A percentile compares a stretch with the other conserved stretches of the same genome.
These are phyloP conservation scores for Neobulgaria alba DNA, from an alignment of 2,329 filamentous ascomycete genomes.

Conservation along the genomic window DNA sequence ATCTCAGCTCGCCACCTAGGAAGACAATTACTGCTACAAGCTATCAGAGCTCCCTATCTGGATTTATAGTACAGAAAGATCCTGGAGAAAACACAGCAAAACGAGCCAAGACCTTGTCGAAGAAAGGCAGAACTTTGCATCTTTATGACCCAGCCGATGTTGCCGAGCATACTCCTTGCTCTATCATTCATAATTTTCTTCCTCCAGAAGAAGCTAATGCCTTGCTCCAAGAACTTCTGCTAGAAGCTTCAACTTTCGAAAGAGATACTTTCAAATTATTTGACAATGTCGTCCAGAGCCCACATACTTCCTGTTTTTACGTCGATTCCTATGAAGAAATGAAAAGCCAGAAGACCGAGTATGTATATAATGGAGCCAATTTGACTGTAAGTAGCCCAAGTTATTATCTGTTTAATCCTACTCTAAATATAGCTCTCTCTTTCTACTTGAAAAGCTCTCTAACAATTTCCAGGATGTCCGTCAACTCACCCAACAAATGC, in stretches of 20 bases:
- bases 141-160: slow-evolving; percentile 77
- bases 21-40: slow-evolving; percentile 32
- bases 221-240: slow-evolving; percentile 66
- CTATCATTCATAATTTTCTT: slow-evolving; percentile 87
- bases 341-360: slow-evolving; percentile 63
- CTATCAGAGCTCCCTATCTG: slow-evolving; percentile 55
- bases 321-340: slow-evolving; percentile 67
- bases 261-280: slow-evolving; percentile 76
- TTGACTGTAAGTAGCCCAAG: slow-evolving; percentile 54
- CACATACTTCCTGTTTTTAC: slow-evolving; percentile 78
- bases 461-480: slow-evolving; percentile 54
- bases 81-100: slow-evolving; percentile 25
- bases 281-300: slow-evolving; percentile 75
- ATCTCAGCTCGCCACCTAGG: slow-evolving; percentile 14
- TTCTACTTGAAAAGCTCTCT: slow-evolving; percentile 1
- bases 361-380: slow-evolving; percentile 74
- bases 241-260: slow-evolving; percentile 63
- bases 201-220: slow-evolving; percentile 61
- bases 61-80: slow-evolving; percentile 31
- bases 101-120: slow-evolving; percentile 49
- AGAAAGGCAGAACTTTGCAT: slow-evolving; percentile 74
- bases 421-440: neutral
- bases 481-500: slow-evolving; percentile 65
- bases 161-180: slow-evolving; percentile 77
- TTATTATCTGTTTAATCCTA: no score